A percentile compares a stretch with the other conserved stretches of the same genome.
Conservation (phyloP, 495 filamentous ascomycete species). For the Penicillium tannophilum region DNA sequence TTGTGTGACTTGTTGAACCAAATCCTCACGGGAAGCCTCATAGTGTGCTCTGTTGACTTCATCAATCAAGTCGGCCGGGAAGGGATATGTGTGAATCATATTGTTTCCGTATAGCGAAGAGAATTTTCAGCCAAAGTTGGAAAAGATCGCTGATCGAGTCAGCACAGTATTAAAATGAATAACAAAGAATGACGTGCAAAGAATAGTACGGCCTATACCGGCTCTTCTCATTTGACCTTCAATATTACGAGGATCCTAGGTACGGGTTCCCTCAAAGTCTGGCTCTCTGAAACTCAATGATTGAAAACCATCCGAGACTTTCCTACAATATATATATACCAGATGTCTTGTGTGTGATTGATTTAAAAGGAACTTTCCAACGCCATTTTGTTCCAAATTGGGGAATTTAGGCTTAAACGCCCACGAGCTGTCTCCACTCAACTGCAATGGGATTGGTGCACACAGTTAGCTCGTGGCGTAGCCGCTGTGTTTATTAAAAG, state of each 20-base stretch:
- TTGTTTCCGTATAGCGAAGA: background rate
- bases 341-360: background rate
- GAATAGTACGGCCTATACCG: background rate
- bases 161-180: background rate
- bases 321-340: background rate
- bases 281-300: background rate
- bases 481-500: background rate
- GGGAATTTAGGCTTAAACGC: background rate
- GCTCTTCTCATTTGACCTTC: background rate
- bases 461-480: background rate
- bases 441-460: background rate
- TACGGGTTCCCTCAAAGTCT: background rate
- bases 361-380: background rate
- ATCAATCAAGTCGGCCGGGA: slow-evolving; percentile 3
- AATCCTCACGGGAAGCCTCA: background rate
- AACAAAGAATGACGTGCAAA: slow-evolving; percentile 13
- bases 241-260: background rate
- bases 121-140: background rate
- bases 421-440: background rate
- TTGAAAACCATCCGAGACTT: background rate
- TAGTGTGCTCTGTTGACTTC: slow-evolving; percentile 8
- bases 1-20: background rate
- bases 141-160: background rate
- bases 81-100: background rate
- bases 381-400: background rate